phyloP scores from a whole-genome alignment of 805 yeast genomes.

The Kurtzmaniella cleridarum region DNA sequence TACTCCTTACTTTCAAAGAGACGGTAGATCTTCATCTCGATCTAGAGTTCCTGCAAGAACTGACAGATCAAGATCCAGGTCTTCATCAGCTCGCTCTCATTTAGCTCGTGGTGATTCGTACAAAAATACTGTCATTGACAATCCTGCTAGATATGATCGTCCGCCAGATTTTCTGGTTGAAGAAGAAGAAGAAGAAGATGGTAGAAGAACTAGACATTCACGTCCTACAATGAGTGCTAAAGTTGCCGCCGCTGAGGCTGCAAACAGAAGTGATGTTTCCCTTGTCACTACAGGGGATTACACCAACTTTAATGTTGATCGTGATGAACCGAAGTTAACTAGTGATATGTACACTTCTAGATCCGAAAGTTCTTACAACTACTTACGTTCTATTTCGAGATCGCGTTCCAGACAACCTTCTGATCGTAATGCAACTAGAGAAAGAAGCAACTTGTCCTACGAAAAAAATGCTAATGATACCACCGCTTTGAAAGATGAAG shows the following conservation, averaged over 20 bases:
- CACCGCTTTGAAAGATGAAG: slow-evolving; percentile 46
- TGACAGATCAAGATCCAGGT: slow-evolving; percentile 18
- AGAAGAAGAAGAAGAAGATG: slow-evolving; percentile 25
- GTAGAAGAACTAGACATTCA: slow-evolving; percentile 35
- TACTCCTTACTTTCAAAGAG: slow-evolving; percentile 30
- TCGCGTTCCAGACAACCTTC: slow-evolving; percentile 50
- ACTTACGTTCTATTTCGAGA: slow-evolving; percentile 61
- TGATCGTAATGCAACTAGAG: background rate
- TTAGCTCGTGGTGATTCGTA: slow-evolving; percentile 76
- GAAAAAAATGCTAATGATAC: slow-evolving; percentile 28
- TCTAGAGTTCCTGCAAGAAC: slow-evolving; percentile 19
- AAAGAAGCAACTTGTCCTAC: slow-evolving; percentile 6
- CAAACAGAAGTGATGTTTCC: slow-evolving; percentile 26
- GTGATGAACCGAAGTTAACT: slow-evolving; percentile 13
- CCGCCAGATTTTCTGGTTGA: slow-evolving; percentile 33
- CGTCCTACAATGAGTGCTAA: slow-evolving; percentile 42
- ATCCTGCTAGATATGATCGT: slow-evolving; percentile 38
- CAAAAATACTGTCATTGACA: slow-evolving; percentile 48
- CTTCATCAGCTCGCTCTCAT: slow-evolving; percentile 43
- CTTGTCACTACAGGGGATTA: slow-evolving; percentile 43
- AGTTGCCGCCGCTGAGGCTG: slow-evolving; percentile 38
- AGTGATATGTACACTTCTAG: slow-evolving; percentile 11
- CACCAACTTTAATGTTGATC: slow-evolving; percentile 40
- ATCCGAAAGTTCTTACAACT: slow-evolving; percentile 43
- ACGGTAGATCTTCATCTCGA: slow-evolving; percentile 23